These are phyloP conservation scores for Phytophthora citricola DNA, from an alignment of 352 stramenopile species.

Conservation along the genomic window DNA sequence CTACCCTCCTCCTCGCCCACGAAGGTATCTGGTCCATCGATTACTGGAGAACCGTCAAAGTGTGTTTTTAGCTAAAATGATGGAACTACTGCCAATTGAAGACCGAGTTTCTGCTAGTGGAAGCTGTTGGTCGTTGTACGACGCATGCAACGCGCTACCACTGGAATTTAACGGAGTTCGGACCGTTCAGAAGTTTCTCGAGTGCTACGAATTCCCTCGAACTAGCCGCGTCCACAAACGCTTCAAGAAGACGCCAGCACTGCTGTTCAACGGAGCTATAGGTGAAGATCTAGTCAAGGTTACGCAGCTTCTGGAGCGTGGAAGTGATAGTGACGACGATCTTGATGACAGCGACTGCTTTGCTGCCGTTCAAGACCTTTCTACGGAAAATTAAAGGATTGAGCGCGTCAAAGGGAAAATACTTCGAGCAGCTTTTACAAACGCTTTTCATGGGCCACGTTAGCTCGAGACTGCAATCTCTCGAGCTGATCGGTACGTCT, in stretches of 20 bases:
- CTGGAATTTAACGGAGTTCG: conserved; percentile 31
- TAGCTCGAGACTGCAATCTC: conserved; percentile 35
- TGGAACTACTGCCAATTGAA: conserved; percentile 31
- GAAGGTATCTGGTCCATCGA: conserved; percentile 42
- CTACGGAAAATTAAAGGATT: conserved; percentile 40
- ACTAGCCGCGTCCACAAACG: conserved; percentile 33
- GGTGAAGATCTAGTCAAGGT: conserved; percentile 35
- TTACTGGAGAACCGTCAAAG: conserved; percentile 18
- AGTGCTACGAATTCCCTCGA: conserved; percentile 18
- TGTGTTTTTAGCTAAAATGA: conserved; percentile 27
- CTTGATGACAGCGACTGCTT: conserved; percentile 50
- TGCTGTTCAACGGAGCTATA: conserved; percentile 33
- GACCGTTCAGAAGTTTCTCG: conserved; percentile 24
- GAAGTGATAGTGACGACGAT: conserved; percentile 21
- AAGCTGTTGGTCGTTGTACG: conserved; percentile 41
- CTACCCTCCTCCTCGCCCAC: conserved; percentile 46
- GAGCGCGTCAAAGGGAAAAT: conserved; percentile 11
- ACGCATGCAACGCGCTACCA: conserved; percentile 30
- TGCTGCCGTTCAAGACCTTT: conserved; percentile 37
- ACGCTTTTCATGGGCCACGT: conserved; percentile 61
- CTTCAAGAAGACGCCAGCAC: conserved; percentile 25
- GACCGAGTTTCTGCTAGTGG: conserved; percentile 42
- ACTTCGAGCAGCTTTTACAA: conserved; percentile 62
- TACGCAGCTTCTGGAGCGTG: conserved; percentile 43
- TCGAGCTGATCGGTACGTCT: conserved; percentile 43